A percentile compares a stretch with the other conserved stretches of the same genome.
phyloP scores from a whole-genome alignment of 225 moss, liverwort and hornwort species.

The Rhytidiadelphus loreus region DNA sequence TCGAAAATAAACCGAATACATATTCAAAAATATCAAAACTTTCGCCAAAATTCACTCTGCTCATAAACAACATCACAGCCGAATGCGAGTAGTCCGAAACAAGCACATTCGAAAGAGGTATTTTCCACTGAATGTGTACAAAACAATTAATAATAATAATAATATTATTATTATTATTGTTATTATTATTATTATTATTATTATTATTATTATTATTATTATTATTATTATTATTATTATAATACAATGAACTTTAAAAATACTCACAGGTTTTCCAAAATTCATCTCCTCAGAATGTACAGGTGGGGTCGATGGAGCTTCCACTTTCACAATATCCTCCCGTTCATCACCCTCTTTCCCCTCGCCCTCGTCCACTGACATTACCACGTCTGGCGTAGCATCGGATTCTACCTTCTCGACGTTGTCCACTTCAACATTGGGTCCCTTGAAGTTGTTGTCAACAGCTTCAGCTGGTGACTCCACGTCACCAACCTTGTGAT shows the following conservation, averaged over 20 bases:
- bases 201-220: not conserved
- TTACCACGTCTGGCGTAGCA: not conserved
- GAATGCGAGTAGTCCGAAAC: not conserved
- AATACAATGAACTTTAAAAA: not conserved
- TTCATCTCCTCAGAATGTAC: conserved; percentile 45
- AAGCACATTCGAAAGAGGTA: not conserved
- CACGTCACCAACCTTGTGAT: conserved; percentile 18
- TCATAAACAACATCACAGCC: not conserved
- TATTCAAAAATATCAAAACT: not conserved
- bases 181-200: not conserved
- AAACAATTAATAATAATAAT: not conserved
- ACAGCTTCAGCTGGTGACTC: conserved; percentile 11
- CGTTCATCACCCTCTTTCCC: conserved; percentile 11
- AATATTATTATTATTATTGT: not conserved
- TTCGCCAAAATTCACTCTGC: not conserved
- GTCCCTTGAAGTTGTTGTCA: not conserved
- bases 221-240: not conserved
- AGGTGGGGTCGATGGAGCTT: conserved; percentile 40
- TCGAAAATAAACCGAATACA: not conserved
- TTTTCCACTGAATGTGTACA: not conserved
- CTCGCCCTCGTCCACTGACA: conserved; percentile 12
- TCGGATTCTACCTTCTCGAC: not conserved
- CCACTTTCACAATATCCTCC: conserved; percentile 30
- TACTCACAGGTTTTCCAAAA: conserved; percentile 33
- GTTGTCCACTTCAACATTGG: not conserved